Evolutionary conservation across 2,329 filamentous ascomycete species (phyloP), one percentile per base, ranked within the genome.

Genomic region (Lasiodiplodia hormozganensis): DNA sequence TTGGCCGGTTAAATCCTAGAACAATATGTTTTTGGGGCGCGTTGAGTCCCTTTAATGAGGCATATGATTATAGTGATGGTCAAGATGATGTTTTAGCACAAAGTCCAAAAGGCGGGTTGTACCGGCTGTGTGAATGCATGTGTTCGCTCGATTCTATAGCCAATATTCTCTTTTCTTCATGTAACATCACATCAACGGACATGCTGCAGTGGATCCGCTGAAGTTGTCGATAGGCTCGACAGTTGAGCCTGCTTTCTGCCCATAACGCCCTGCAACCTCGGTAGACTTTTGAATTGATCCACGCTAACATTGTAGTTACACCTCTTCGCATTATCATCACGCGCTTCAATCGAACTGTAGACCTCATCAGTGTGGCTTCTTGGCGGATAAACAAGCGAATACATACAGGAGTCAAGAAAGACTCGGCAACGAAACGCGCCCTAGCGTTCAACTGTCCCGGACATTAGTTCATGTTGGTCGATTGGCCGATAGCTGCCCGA

Each of bases 381-480:
- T 16, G 16, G n/a, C 16, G 16, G 3, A 12, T 7, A n/a, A 25
- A 36, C 2, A 8, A 5, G 11, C 8, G 25, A 51, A 18, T 53
- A 77, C 86, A 73, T 86, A 96, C 92, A 70, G 95, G 96, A 78
- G 95, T 97, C 82, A 99, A 84, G 87, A 99, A 99, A 69, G 96
- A 97, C 83, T 99, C 96, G 58, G 96, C 96, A 64, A 99, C 95
- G 79, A 98, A 99, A 85, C 96, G 91, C 79, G 96, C 96, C 82
- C 96, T 88, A 68, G 96, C 94, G 80, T 99, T 99, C 80, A 99
- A 85, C 95, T 97, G 76, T 16, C 65, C 12, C 43, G 65, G 23
- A 2, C 21, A 49, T 64, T 52, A 64, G 31, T 28, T n/a, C 12
- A 25, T 52, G 47, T 31, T 23, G 10, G 23, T n/a, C 16, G 21